A percentile compares a stretch with the other conserved stretches of the same genome.
phyloP scores from a whole-genome alignment of 768 basidiomycete species.

The Phylloporus arenicola region DNA sequence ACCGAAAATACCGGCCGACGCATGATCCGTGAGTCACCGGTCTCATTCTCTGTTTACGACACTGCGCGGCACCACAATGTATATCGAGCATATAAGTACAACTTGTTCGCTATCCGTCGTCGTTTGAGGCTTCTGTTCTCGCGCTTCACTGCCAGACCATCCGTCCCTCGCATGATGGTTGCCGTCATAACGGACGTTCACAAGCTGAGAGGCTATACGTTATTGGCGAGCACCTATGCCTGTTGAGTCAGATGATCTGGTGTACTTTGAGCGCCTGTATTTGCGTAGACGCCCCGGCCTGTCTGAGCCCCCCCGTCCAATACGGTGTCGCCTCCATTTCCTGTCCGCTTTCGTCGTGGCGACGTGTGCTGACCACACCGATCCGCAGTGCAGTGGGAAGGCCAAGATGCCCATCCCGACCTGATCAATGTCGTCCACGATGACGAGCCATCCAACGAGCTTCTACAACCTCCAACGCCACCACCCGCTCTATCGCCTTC shows the following conservation, averaged over 20 bases:
- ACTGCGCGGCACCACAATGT: slow-evolving; percentile 29
- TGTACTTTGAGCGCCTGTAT: slow-evolving; percentile 30
- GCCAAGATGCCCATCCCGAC: slow-evolving; percentile 52
- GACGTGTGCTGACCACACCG: slow-evolving; percentile 26
- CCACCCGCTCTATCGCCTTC: slow-evolving; percentile 33
- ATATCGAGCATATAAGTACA: slow-evolving; percentile 35
- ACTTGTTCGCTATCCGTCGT: slow-evolving; percentile 31
- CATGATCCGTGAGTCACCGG: slow-evolving; percentile 68
- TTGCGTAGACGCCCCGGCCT: slow-evolving; percentile 21
- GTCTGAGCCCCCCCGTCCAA: slow-evolving; percentile 10
- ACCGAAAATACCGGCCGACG: slow-evolving; percentile 54
- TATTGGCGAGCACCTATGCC: slow-evolving; percentile 31
- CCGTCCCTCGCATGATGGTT: slow-evolving; percentile 25
- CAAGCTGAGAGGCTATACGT: slow-evolving; percentile 33
- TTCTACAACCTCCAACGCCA: slow-evolving; percentile 18
- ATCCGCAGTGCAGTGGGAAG: slow-evolving; percentile 69
- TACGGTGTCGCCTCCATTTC: slow-evolving; percentile 4
- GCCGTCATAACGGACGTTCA: slow-evolving; percentile 30
- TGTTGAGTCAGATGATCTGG: slow-evolving; percentile 35
- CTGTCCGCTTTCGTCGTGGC: slow-evolving; percentile 12
- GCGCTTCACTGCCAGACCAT: slow-evolving; percentile 32
- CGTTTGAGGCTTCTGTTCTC: slow-evolving; percentile 29
- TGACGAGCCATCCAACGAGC: slow-evolving; percentile 19
- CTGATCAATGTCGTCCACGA: slow-evolving; percentile 19
- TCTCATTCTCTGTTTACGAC: slow-evolving; percentile 28